These are phyloP conservation scores for Phytophthora tubulina DNA, from an alignment of 352 stramenopile genomes.

Conservation along the genomic window DNA sequence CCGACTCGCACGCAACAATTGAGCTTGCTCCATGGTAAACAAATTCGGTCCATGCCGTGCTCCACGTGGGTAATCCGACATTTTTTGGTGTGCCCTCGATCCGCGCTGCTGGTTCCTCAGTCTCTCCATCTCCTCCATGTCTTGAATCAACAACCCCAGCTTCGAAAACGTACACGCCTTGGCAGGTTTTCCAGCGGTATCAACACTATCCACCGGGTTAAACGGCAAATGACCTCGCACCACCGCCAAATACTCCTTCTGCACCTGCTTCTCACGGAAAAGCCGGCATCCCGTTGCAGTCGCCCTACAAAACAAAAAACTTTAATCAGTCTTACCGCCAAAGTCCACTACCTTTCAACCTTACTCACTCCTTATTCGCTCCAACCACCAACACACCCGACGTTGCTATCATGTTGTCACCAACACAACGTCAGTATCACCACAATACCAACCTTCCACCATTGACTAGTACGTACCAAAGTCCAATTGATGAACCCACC, in stretches of 20 bases:
- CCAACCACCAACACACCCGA: constrained; percentile 88
- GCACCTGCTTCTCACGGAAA: constrained; percentile 81
- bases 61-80: constrained; percentile 62
- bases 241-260: constrained; percentile 90
- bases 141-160: constrained; percentile 68
- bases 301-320: constrained; percentile 47
- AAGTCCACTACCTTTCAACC: background rate
- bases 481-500: constrained; percentile 92
- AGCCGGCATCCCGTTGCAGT: constrained; percentile 71
- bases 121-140: constrained; percentile 74
- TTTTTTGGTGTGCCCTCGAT: constrained; percentile 57
- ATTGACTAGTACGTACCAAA: constrained; percentile 60
- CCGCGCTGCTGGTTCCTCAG: constrained; percentile 64
- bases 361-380: constrained; percentile 69
- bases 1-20: constrained; percentile 42
- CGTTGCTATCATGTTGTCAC: constrained; percentile 55
- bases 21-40: constrained; percentile 76
- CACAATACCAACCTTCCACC: background rate
- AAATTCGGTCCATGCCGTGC: constrained; percentile 67
- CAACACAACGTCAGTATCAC: constrained; percentile 11
- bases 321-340: constrained; percentile 16
- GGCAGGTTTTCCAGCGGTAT: constrained; percentile 12
- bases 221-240: constrained; percentile 78
- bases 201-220: constrained; percentile 47
- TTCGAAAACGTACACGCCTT: constrained; percentile 75